A percentile compares a stretch with the other conserved stretches of the same genome.
These are phyloP conservation scores for Talaromyces amestolkiae DNA, from an alignment of 2,329 filamentous ascomycete species.

Conservation along the genomic window DNA sequence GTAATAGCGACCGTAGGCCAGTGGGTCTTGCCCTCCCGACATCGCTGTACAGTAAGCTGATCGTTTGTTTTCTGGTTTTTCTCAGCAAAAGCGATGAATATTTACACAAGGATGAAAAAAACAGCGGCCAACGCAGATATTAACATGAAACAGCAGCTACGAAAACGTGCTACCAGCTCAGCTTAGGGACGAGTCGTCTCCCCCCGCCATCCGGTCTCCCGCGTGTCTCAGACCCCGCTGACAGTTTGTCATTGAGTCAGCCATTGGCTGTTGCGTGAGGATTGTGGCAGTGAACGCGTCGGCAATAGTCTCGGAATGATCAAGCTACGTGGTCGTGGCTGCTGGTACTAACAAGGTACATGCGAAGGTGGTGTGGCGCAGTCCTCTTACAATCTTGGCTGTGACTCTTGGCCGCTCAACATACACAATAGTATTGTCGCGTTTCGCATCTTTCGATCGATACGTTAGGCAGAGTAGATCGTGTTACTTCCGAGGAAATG, in stretches of 20 bases:
- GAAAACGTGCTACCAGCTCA: neutral
- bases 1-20: constrained; percentile 57
- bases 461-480: neutral
- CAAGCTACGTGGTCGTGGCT: neutral
- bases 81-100: neutral
- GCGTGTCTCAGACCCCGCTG: constrained; percentile 10
- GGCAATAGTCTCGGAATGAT: neutral
- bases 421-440: neutral
- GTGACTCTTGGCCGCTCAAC: neutral
- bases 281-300: constrained; percentile 14
- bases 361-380: constrained; percentile 5
- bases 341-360: neutral
- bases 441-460: neutral
- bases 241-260: neutral
- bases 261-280: neutral
- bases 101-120: neutral
- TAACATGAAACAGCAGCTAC: neutral
- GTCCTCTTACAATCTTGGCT: neutral
- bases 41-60: constrained; percentile 24
- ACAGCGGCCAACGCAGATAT: neutral
- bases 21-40: constrained; percentile 48
- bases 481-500: neutral
- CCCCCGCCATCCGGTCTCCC: neutral
- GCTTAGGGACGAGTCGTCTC: neutral
- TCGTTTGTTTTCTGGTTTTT: neutral